Percentiles rank a stretch among this genome's conserved stretches.
These are phyloP conservation scores for Nicotiana tabacum DNA, from an alignment of 257 asterid genomes.

Conservation along the genomic window DNA sequence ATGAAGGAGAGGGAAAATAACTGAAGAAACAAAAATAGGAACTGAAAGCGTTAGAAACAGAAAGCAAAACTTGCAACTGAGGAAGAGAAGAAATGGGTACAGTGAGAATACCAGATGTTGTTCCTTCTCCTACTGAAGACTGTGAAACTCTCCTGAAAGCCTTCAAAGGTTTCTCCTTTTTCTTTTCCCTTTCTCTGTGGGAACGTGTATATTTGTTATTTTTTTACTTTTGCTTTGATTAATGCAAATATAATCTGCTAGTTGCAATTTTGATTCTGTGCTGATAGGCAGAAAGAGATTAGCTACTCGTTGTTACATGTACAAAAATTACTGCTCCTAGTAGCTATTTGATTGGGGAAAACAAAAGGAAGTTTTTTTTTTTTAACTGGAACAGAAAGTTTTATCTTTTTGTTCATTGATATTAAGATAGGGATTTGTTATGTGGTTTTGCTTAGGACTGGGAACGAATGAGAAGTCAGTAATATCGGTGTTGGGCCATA, in stretches of 20 bases:
- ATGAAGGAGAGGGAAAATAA: neutral
- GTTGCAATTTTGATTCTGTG: neutral
- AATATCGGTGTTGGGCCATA: slow-evolving; percentile 49
- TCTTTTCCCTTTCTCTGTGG: neutral
- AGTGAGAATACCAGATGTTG: slow-evolving; percentile 38
- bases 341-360: neutral
- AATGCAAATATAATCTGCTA: neutral
- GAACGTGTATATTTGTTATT: neutral
- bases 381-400: too few species aligned
- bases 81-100: slow-evolving; percentile 40
- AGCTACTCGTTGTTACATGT: neutral
- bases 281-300: neutral
- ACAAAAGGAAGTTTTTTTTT: too few species aligned
- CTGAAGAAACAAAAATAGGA: neutral
- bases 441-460: slow-evolving; percentile 34
- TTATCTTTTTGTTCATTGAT: neutral
- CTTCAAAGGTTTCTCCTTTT: slow-evolving; percentile 39
- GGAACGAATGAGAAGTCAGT: slow-evolving; percentile 71
- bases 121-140: slow-evolving; percentile 66
- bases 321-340: neutral
- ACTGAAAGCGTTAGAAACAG: neutral
- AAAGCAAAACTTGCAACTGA: neutral
- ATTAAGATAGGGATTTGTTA: neutral
- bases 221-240: neutral
- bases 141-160: slow-evolving; percentile 48